A percentile compares a stretch with the other conserved stretches of the same genome.
phyloP scores from a whole-genome alignment of 2,329 filamentous ascomycete species.

The Cytospora paraplurivora region DNA sequence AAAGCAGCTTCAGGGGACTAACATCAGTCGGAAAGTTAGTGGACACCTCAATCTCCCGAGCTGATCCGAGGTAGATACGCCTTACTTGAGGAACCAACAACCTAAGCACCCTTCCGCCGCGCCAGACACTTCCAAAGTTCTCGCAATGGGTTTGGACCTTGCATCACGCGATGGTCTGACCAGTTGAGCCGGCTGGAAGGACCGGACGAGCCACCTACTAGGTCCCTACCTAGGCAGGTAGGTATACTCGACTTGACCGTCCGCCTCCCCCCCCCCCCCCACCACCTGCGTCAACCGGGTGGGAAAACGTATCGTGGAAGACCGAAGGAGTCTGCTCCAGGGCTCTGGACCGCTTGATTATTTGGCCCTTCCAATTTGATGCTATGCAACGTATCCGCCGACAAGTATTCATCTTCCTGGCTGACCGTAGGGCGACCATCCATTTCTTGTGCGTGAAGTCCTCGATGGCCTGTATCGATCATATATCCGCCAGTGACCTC shows the following conservation, averaged over 20 bases:
- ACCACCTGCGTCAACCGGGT: no score
- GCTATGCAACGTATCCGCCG: not conserved
- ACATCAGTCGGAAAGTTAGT: no score
- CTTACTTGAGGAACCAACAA: not conserved
- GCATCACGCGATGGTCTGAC: not conserved
- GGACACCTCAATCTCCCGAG: not conserved
- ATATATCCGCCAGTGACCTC: constrained; percentile 16
- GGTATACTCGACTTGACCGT: no score
- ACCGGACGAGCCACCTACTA: not conserved
- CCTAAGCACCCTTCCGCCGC: not conserved
- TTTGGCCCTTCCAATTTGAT: not conserved
- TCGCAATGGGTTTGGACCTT: no score
- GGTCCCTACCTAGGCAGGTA: not conserved
- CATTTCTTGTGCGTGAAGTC: not conserved
- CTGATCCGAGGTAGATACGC: not conserved
- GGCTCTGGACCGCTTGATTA: not conserved
- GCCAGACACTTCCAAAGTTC: not conserved
- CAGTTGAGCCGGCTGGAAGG: not conserved
- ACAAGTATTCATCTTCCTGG: constrained; percentile 5
- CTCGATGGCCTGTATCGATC: constrained; percentile 20
- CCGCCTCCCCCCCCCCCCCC: no score
- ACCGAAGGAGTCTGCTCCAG: not conserved
- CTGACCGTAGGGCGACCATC: constrained; percentile 19
- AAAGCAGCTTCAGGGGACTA: not conserved
- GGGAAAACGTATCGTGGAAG: no score